Evolutionary conservation across 176 grass and related monocot species (phyloP), one percentile per base, ranked within the genome.

Genomic region (Calamus simplicifolius): DNA sequence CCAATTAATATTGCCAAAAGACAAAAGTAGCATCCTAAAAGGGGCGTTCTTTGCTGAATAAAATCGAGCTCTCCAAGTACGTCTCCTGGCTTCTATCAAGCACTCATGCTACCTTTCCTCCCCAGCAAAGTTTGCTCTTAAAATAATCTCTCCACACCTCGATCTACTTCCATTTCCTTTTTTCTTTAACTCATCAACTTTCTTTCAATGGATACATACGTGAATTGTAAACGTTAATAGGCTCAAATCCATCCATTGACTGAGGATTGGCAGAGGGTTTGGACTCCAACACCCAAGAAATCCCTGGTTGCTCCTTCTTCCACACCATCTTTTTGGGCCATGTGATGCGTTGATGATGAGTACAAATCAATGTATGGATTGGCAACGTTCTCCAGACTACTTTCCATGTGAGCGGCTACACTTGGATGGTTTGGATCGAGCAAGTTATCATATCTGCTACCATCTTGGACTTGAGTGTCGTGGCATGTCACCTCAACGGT

Each of bases 251-350:
- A 68, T 4, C 51, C 65, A 55, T 38, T 52, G 12, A 52, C 18
- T 19, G 49, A 29, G 6, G 65, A 55, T 55, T 27, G 51, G 30
- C 60, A 62, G 13, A 68, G 2, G 3, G 29, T 12, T 56, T 51
- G 28, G 1, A 27, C 65, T 21, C 52, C 65, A 54, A 43, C 65
- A 0, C 65, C 65, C n/a, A 68, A 55, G 51, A 68, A 68, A 35
- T 68, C 65, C 27, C 65, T 54, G 0, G 65, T 68, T 18, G 54
- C 65, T 55, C 49, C 65, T 28, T 16, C 64, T 54, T 29, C 10
- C 4, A 4, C 13, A 16, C 29, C 48, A 51, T 18, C 31, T 19
- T 63, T 66, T 25, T 66, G 23, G 18, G 4, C 50, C 15, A 13
- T 25, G 29, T 18, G 6, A 18, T 30, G 23, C 26, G 16, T 14